Evolutionary conservation across 352 stramenopile genomes (phyloP), one percentile per base, ranked within the genome.

Genomic region (Phytophthora rubi): DNA sequence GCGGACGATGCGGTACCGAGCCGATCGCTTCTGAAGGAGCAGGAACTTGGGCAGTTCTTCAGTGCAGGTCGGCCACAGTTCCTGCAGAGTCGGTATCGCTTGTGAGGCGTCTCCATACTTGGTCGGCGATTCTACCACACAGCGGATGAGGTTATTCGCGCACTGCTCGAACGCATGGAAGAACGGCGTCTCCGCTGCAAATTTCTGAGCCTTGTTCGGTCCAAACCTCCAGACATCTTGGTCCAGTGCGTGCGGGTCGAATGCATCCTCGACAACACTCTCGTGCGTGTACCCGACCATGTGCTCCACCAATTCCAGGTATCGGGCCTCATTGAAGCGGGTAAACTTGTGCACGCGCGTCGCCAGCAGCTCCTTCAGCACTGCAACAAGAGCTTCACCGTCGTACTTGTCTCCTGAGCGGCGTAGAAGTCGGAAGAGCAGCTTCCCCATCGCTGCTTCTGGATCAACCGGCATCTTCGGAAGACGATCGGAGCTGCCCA

Each of bases 351-450:
- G 79, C 33, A 85, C 78, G 6, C 76, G 81, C 4, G 71, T 66
- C 2, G 83, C 74, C 12, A 86, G 56, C 59, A 89, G 58, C 59
- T 91, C 83, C 57, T 91, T 78, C 55, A 91, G 51, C 26, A 88
- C 83, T 8, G 13, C 28, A 1, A 73, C 68, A 2, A 85, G 39
- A 0, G 54, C 60, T 10, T 65, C 26, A 5, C 8, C 7, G 10
- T 68, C 63, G 13, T 39, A 55, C 32, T 62, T 70, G 0, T 56
- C 26, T 26, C 68, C 32, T 12, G 75, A 68, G 6, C 77, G 42
- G 16, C 83, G 83, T 18, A 90, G 71, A 48, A 90, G 42, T 13
- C 65, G 71, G 70, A 87, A 91, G 6, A 91, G 62, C n/a, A 90
- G 70, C 62, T 91, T 91, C 26, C 70, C 66, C 45, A 88, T 69